Base-by-base conservation (phyloP, 371 early-diverging fungal genomes). In the Nematocida homosporus region DNA sequence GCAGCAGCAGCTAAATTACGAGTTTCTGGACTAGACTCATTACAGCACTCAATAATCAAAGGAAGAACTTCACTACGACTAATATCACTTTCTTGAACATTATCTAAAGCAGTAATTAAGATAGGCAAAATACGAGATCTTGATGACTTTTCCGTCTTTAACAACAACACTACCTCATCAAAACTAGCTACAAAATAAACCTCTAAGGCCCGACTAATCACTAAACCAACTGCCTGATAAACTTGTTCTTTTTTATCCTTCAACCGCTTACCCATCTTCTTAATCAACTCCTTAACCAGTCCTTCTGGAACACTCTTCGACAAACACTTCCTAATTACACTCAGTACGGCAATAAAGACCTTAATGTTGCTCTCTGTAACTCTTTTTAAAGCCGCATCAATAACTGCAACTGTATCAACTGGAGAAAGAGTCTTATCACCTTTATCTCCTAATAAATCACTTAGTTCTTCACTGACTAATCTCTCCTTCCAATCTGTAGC, bases 401-500 rank as follows among this genome's bases (percentile, higher is more conserved):
- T 5, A 27, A 72, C 44, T 8, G 42, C 75, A 34, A 23, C 5
- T 2, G 63, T 34, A 55, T 72, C 75, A n/a, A 53, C 54, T 6
- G 16, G 35, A 23, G 48, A 47, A 13, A 72, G 63, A 20, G 16
- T 50, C 27, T 37, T 30, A 6, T 16, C 61, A 29, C 30, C 32
- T 4, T 13, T 53, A 6, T 63, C 63, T 23, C 63, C 75, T 20
- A 72, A 44, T 32, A 40, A 18, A n/a, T 72, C 75, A 52, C 54
- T 47, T 10, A 72, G 51, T 44, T 72, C 75, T 38, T 72, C 75
- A 34, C 60, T 50, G 6, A 72, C 75, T 27, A 72, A 48, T 40
- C 75, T 67, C 16, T 72, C 75, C 52, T 72, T 72, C 75, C 75
- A 72, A 53, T 30, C 53, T 0, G 75, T 37, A 2, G 75, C 60